A percentile compares a stretch with the other conserved stretches of the same genome.
phyloP scores from a whole-genome alignment of 2,329 filamentous ascomycete species.

The Diaporthe sp. region DNA sequence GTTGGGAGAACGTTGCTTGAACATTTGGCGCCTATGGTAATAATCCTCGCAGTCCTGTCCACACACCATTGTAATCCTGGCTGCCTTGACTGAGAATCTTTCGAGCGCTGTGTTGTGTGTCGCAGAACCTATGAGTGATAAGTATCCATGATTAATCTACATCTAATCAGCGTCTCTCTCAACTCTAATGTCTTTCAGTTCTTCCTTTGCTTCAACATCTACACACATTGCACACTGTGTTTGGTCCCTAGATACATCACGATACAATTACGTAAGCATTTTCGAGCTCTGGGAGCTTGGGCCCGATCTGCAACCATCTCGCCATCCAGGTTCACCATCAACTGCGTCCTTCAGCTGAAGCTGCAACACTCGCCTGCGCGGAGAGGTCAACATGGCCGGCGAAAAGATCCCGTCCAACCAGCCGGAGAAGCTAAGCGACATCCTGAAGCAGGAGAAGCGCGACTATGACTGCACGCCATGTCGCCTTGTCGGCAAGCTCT shows the following conservation, averaged over 20 bases:
- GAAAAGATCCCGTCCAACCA: conserved; percentile 66
- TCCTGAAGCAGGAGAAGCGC: conserved; percentile 65
- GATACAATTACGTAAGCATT: conserved; percentile 10
- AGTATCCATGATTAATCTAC: too few species aligned
- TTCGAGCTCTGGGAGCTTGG: not conserved
- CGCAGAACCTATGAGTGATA: too few species aligned
- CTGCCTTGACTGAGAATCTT: too few species aligned
- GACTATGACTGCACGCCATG: conserved; percentile 79
- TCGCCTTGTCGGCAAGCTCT: conserved; percentile 74
- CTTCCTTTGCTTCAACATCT: too few species aligned
- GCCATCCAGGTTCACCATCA: not conserved
- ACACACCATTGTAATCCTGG: too few species aligned
- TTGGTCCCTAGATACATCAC: not conserved
- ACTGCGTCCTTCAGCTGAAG: not conserved
- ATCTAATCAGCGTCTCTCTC: too few species aligned
- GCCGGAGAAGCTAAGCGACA: conserved; percentile 71
- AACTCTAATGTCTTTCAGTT: too few species aligned
- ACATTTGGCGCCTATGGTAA: too few species aligned
- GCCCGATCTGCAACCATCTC: not conserved
- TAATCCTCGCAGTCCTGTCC: too few species aligned
- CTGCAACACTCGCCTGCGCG: not conserved
- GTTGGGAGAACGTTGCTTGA: too few species aligned
- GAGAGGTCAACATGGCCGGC: conserved; percentile 53
- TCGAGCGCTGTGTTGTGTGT: too few species aligned
- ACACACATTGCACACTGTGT: too few species aligned